Evolutionary conservation across 345 rosid species (phyloP).

Genomic region (Rhodamnia argentea): DNA sequence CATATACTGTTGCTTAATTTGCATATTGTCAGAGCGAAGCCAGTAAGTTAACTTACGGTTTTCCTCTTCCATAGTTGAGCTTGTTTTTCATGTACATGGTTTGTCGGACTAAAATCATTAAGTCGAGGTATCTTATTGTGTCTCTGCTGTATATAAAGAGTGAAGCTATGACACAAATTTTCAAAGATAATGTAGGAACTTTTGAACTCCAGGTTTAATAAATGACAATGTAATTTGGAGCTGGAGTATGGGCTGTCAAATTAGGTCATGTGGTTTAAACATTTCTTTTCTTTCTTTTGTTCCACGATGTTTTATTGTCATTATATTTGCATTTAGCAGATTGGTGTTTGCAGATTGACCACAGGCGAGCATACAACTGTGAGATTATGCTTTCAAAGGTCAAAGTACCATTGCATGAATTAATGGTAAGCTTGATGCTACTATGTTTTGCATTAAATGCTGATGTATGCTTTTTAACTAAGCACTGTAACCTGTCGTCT

Average conservation of each 20-base stretch:
- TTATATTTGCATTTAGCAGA: background rate
- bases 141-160: background rate
- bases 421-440: constrained; percentile 48
- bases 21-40: background rate
- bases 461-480: background rate
- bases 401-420: constrained; percentile 71
- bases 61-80: background rate
- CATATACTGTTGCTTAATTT: background rate
- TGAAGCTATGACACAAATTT: background rate
- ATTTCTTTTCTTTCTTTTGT: background rate
- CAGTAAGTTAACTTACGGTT: background rate
- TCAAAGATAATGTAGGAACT: background rate
- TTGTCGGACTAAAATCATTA: background rate
- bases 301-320: background rate
- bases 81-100: background rate
- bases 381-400: constrained; percentile 99
- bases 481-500: background rate
- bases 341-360: constrained; percentile 62
- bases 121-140: background rate
- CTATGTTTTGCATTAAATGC: background rate
- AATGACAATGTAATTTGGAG: background rate
- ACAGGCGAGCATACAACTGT: constrained; percentile 90
- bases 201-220: background rate
- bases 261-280: background rate
- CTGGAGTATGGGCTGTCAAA: background rate